Evolutionary conservation across 1,284 basidiomycete genomes (phyloP), one percentile per base, ranked within the genome.

Genomic region (Apiotrichum montevideense): DNA sequence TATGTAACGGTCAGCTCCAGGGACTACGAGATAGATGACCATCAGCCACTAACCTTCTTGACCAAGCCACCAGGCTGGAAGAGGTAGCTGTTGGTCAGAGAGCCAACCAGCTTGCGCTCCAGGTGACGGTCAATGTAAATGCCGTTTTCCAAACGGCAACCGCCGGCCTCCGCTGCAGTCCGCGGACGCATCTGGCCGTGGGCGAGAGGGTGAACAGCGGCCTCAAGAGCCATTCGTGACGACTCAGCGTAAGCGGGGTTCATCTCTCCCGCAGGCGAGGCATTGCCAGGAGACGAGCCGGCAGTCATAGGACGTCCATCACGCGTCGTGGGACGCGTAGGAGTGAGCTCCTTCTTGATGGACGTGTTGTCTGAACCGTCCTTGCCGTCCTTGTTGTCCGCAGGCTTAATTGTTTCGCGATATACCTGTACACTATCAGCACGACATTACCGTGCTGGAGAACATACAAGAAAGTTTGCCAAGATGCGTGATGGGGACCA

Each of bases 11-110:
- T 51, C 52, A 45, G 13, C 2, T 55, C 40, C 37, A 37, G 11
- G 34, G 47, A 41, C 10, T 21, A 49, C 8, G 37, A 8, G 1
- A 14, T 29, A 45, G 42, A 15, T 29, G 34, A 42, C 35, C 41
- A 29, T 6, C 32, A 33, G 40, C 33, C 8, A 67, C 83, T 65
- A 53, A 90, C 90, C 84, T 96, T 96, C 81, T 97, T 97, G 82
- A 96, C 91, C 74, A 97, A 81, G 3, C 93, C 93, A 56, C 88
- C 87, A 0, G 82, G 77, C 71, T 92, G 93, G 81, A 95, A 95
- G 76, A 90, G 90, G 80, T 90, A 87, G 68, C 84, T 87, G 74
- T 90, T 91, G 6, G 91, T 95, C 65, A 95, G 78, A 67, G 88
- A 91, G 37, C 93, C 92, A 48, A 94, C 84, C 21, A 95, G 80